Percentiles rank a stretch among this genome's conserved stretches.
Conservation (phyloP, 1,139 yeast genomes). For the Yamadazyma pseudoaaseri region DNA sequence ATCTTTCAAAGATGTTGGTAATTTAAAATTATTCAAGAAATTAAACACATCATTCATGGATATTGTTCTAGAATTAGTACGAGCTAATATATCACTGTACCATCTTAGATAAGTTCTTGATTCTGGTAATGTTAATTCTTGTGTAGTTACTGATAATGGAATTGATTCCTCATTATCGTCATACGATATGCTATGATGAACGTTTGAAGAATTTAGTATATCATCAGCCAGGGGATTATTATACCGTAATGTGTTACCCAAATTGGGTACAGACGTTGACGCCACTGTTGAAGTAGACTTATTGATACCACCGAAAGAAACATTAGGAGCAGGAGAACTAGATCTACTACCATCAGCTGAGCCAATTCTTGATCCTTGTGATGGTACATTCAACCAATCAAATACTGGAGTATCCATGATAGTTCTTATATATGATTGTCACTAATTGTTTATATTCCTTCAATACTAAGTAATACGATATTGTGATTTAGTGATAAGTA, state of each 20-base stretch:
- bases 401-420: conserved; percentile 13
- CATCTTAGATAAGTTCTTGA: conserved; percentile 73
- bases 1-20: conserved; percentile 42
- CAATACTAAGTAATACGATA: too few relatives aligned
- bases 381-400: conserved; percentile 25
- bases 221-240: conserved; percentile 14
- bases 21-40: conserved; percentile 60
- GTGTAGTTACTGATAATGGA: conserved; percentile 62
- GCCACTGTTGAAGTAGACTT: conserved; percentile 6
- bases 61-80: conserved; percentile 56
- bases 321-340: conserved; percentile 22
- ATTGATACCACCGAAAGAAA: conserved; percentile 18
- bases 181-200: background rate
- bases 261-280: background rate
- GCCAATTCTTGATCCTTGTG: conserved; percentile 1
- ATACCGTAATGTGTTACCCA: background rate
- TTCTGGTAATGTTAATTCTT: conserved; percentile 62
- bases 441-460: too few relatives aligned
- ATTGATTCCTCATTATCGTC: conserved; percentile 22
- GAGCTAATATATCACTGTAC: conserved; percentile 68
- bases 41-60: conserved; percentile 61
- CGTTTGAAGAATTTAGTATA: conserved; percentile 5
- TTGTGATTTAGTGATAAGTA: too few relatives aligned
- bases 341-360: conserved; percentile 7
- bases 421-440: background rate